These are phyloP conservation scores for Aspergillus leporis DNA, from an alignment of 495 filamentous ascomycete species.

Conservation along the genomic window DNA sequence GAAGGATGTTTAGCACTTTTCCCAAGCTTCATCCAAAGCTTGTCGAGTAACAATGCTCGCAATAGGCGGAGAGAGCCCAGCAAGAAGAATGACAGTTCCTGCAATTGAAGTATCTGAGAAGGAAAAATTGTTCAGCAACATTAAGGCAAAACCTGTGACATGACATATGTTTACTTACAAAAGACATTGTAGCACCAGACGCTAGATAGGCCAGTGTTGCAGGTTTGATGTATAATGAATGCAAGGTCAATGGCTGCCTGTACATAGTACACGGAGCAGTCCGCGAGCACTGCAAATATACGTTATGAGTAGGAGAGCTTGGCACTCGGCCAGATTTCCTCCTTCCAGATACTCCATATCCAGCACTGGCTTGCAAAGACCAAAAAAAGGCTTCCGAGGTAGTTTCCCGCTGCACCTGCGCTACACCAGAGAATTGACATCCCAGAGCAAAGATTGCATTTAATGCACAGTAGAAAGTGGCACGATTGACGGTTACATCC, in stretches of 20 bases:
- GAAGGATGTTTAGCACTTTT: not conserved
- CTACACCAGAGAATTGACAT: constrained; percentile 33
- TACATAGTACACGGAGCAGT: constrained; percentile 14
- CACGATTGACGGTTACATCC: constrained; percentile 10
- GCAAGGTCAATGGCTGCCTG: constrained; percentile 13
- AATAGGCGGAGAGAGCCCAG: not conserved
- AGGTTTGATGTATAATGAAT: constrained; percentile 10
- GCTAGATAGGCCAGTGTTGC: constrained; percentile 7
- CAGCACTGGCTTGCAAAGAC: constrained; percentile 30
- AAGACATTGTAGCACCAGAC: constrained; percentile 24
- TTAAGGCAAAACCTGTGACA: not conserved
- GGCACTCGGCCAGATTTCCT: constrained; percentile 30
- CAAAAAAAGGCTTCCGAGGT: constrained; percentile 36
- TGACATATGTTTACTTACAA: constrained; percentile 5
- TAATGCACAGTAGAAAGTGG: constrained; percentile 34
- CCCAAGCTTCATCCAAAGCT: constrained; percentile 5
- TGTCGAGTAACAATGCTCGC: not conserved
- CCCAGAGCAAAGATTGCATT: constrained; percentile 42
- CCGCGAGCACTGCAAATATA: constrained; percentile 39
- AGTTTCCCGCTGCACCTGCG: constrained; percentile 19
- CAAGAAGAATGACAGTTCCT: constrained; percentile 8
- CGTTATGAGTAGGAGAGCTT: constrained; percentile 37
- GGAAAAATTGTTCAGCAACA: not conserved
- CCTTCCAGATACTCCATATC: constrained; percentile 34
- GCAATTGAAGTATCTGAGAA: constrained; percentile 17